Percentiles rank a stretch among this genome's conserved stretches.
phyloP scores from a whole-genome alignment of 306 rosid species.

The Comarum palustre region DNA sequence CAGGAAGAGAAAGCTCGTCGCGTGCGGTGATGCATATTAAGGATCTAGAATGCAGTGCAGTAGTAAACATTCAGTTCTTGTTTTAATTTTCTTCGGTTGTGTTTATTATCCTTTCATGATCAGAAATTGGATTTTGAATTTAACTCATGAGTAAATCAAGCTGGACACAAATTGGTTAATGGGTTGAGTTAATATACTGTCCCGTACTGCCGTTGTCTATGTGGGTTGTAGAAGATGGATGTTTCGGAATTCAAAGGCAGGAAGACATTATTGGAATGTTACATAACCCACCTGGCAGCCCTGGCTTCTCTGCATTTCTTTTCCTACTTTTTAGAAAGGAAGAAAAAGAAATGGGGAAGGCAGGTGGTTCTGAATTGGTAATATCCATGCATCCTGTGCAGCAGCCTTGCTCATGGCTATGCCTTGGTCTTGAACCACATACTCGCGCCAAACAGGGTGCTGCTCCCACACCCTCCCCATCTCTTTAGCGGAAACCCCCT shows the following conservation, averaged over 20 bases:
- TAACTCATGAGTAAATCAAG: neutral
- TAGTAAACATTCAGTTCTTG: neutral
- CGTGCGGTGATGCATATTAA: slow-evolving; percentile 45
- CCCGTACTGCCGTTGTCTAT: too few relatives aligned
- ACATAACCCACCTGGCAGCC: too few relatives aligned
- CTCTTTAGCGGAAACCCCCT: slow-evolving; percentile 68
- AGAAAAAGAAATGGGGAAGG: too few relatives aligned
- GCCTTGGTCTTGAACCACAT: slow-evolving; percentile 11
- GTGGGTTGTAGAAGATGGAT: too few relatives aligned
- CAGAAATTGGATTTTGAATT: neutral
- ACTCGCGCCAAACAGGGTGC: slow-evolving; percentile 60
- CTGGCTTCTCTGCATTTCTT: too few relatives aligned
- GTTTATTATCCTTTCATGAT: neutral
- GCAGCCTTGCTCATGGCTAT: slow-evolving; percentile 5
- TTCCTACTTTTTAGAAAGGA: too few relatives aligned
- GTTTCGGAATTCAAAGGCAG: too few relatives aligned
- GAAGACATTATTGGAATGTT: too few relatives aligned
- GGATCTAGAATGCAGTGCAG: neutral
- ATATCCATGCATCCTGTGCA: too few relatives aligned
- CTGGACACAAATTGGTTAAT: neutral
- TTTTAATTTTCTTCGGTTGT: neutral
- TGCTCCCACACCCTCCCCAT: slow-evolving; percentile 53
- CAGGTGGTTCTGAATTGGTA: too few relatives aligned
- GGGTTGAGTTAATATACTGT: neutral
- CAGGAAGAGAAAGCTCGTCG: slow-evolving; percentile 79